These are phyloP conservation scores for Erodium trifolium DNA, from an alignment of 441 rosid genomes.

Conservation along the genomic window DNA sequence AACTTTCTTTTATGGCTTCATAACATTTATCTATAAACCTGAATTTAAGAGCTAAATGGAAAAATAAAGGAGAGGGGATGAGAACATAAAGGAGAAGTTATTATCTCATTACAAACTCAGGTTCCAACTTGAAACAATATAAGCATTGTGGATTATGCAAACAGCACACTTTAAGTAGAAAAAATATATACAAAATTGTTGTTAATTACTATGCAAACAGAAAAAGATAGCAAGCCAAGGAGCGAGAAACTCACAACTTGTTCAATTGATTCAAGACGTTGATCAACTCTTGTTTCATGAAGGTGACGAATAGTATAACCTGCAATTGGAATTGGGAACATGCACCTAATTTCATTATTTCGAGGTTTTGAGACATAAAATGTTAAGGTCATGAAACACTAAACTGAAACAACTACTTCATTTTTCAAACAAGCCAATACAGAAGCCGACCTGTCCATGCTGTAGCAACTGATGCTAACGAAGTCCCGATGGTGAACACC, in stretches of 20 bases:
- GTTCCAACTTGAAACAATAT: neutral
- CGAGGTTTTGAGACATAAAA: neutral
- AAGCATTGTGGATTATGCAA: neutral
- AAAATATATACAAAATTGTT: neutral
- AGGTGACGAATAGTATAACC: conserved; percentile 6
- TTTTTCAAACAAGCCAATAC: neutral
- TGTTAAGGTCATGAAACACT: too few relatives aligned
- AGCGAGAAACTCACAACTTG: conserved; percentile 1
- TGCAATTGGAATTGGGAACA: neutral
- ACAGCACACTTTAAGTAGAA: neutral
- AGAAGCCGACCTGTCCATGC: neutral
- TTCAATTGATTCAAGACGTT: neutral
- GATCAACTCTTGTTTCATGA: conserved; percentile 7
- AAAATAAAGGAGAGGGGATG: neutral
- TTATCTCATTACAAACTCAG: neutral
- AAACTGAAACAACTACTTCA: neutral
- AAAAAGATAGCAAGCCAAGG: neutral
- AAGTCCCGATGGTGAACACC: conserved; percentile 4
- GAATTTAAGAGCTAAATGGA: neutral
- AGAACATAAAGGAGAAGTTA: neutral
- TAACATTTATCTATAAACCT: neutral
- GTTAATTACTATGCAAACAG: neutral
- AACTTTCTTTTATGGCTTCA: neutral
- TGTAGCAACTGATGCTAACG: conserved; percentile 4
- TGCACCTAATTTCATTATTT: neutral